phyloP scores from a whole-genome alignment of 768 basidiomycete species.

The Boletus pseudo-olivaceus region DNA sequence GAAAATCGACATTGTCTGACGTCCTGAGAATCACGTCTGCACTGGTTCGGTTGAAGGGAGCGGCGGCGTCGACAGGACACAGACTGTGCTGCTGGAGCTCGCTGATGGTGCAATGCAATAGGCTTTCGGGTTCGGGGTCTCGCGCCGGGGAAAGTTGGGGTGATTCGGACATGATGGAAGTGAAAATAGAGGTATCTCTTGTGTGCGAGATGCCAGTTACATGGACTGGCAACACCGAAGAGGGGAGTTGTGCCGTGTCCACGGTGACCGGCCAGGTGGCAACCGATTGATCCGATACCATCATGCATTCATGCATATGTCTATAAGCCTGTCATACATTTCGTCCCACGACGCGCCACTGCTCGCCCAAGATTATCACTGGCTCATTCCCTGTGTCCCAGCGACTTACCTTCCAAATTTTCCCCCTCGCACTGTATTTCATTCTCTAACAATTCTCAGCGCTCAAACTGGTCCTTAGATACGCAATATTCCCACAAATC shows the following conservation, averaged over 20 bases:
- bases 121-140: constrained; percentile 5
- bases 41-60: constrained; percentile 46
- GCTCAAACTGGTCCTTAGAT: neutral
- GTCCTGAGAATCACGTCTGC: constrained; percentile 56
- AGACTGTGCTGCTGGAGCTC: constrained; percentile 4
- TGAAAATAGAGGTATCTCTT: neutral
- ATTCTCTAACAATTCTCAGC: neutral
- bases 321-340: too few relatives aligned
- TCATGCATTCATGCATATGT: too few relatives aligned
- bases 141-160: constrained; percentile 2
- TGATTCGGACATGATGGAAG: constrained; percentile 14
- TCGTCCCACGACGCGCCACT: neutral
- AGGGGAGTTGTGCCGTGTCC: constrained; percentile 4
- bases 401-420: too few relatives aligned
- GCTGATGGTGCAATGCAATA: neutral
- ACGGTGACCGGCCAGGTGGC: neutral
- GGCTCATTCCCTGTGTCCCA: neutral
- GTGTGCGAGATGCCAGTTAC: constrained; percentile 1
- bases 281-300: constrained; percentile 7
- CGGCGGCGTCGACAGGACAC: constrained; percentile 26
- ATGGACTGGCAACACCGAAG: constrained; percentile 8
- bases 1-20: constrained; percentile 49
- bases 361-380: neutral
- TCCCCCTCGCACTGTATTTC: neutral
- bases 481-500: neutral